Percentiles rank a stretch among this genome's conserved stretches.
Evolutionary conservation across 805 yeast species (phyloP).

Genomic region (Barnettozyma californica): DNA sequence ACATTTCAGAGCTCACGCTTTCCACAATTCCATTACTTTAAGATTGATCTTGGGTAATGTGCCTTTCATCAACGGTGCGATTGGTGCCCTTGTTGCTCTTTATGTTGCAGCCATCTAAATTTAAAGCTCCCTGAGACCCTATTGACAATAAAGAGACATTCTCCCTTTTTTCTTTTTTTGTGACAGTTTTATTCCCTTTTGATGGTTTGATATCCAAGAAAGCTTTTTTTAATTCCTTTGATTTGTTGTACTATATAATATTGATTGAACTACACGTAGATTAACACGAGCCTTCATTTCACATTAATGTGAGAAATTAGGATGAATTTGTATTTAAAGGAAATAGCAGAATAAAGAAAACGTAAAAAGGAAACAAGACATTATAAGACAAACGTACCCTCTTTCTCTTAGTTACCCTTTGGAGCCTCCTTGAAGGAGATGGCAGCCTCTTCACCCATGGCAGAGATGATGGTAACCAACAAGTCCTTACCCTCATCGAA

Average conservation of each 20-base stretch:
- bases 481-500: constrained; percentile 98
- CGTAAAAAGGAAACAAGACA: neutral
- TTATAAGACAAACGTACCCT: neutral
- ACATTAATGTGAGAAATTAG: neutral
- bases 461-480: constrained; percentile 91
- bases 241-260: neutral
- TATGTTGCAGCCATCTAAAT: constrained; percentile 28
- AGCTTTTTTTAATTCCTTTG: neutral
- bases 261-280: neutral
- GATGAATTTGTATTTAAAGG: constrained; percentile 9
- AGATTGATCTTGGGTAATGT: constrained; percentile 29
- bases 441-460: constrained; percentile 99
- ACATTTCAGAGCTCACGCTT: constrained; percentile 17
- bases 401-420: constrained; percentile 31
- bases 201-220: neutral
- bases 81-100: constrained; percentile 31
- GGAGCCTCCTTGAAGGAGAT: constrained; percentile 99
- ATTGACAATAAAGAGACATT: neutral
- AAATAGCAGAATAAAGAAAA: constrained; percentile 3
- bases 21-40: constrained; percentile 24
- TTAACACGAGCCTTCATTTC: constrained; percentile 8
- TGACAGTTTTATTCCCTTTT: neutral
- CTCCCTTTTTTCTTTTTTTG: neutral
- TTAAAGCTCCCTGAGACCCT: neutral
- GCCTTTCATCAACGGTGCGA: constrained; percentile 27